Conservation (phyloP, 768 basidiomycete species). For the Mycena alexandri region DNA sequence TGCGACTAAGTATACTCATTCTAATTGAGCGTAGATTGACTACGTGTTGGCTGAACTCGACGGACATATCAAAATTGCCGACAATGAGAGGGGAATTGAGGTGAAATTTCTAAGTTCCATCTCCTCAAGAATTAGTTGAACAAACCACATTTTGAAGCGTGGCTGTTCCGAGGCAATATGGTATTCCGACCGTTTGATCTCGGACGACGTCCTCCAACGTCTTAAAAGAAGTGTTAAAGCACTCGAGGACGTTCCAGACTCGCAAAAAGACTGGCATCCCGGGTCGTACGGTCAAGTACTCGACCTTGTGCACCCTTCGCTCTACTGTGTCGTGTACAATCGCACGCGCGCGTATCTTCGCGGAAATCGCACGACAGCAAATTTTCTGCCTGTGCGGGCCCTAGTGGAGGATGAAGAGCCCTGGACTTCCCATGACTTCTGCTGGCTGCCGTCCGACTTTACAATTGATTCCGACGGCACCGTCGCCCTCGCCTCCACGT, state of each 20-base stretch:
- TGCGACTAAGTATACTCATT: too few relatives aligned
- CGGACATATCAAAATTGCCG: conserved; percentile 33
- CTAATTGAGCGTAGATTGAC: conserved; percentile 28
- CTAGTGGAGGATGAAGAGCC: not conserved
- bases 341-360: conserved; percentile 37
- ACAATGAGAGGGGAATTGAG: conserved; percentile 35
- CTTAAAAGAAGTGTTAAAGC: not conserved
- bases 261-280: too few relatives aligned
- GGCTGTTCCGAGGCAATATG: conserved; percentile 23
- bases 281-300: too few relatives aligned
- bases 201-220: conserved; percentile 34
- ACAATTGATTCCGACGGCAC: conserved; percentile 36
- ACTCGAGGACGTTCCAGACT: too few relatives aligned
- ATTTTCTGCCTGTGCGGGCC: conserved; percentile 13
- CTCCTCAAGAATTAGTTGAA: not conserved
- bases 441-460: conserved; percentile 47
- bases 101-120: not conserved
- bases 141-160: conserved; percentile 18
- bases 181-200: conserved; percentile 20
- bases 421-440: conserved; percentile 37
- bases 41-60: conserved; percentile 38
- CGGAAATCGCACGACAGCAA: conserved; percentile 2
- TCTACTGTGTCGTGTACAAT: conserved; percentile 56
- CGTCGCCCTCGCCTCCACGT: conserved; percentile 33
- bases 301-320: conserved; percentile 44